Evolutionary conservation across 148 eudicot species (phyloP).

Genomic region (Polygonum maritimum): DNA sequence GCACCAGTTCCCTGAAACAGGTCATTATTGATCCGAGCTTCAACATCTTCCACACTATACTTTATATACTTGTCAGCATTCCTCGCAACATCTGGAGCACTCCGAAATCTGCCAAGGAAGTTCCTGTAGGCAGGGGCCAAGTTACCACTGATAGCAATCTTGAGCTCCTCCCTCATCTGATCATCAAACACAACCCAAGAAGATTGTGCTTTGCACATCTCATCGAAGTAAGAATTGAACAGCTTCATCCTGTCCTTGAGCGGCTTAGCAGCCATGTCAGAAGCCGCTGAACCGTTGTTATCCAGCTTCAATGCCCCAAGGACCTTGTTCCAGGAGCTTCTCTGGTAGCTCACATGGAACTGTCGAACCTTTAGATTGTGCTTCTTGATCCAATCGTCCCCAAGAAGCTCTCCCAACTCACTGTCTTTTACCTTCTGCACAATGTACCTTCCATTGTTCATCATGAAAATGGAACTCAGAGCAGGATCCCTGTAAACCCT

Average conservation of each 20-base stretch:
- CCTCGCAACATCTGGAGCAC: slow-evolving; percentile 50
- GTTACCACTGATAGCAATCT: slow-evolving; percentile 32
- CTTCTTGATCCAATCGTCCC: slow-evolving; percentile 87
- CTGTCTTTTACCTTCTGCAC: slow-evolving; percentile 74
- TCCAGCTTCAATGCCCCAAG: slow-evolving; percentile 62
- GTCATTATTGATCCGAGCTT: slow-evolving; percentile 53
- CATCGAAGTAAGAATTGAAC: slow-evolving; percentile 69
- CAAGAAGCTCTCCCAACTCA: slow-evolving; percentile 70
- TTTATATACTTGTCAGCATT: slow-evolving; percentile 64
- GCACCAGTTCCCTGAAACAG: slow-evolving; percentile 52
- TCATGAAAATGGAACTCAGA: slow-evolving; percentile 73
- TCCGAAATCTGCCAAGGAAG: slow-evolving; percentile 59
- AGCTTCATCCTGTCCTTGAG: slow-evolving; percentile 74
- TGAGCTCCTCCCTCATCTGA: slow-evolving; percentile 69
- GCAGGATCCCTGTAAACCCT: slow-evolving; percentile 70
- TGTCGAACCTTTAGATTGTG: slow-evolving; percentile 66
- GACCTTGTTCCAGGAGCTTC: slow-evolving; percentile 83
- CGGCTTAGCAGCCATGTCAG: slow-evolving; percentile 30
- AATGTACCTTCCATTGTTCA: slow-evolving; percentile 92
- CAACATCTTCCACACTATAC: slow-evolving; percentile 62
- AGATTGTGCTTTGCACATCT: slow-evolving; percentile 52
- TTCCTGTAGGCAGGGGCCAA: slow-evolving; percentile 59
- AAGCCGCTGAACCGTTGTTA: slow-evolving; percentile 23
- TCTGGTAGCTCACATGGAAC: slow-evolving; percentile 58
- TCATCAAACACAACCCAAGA: slow-evolving; percentile 81